A percentile compares a stretch with the other conserved stretches of the same genome.
Evolutionary conservation across 306 rosid genomes (phyloP).

Genomic region (Fragaria ananassa): DNA sequence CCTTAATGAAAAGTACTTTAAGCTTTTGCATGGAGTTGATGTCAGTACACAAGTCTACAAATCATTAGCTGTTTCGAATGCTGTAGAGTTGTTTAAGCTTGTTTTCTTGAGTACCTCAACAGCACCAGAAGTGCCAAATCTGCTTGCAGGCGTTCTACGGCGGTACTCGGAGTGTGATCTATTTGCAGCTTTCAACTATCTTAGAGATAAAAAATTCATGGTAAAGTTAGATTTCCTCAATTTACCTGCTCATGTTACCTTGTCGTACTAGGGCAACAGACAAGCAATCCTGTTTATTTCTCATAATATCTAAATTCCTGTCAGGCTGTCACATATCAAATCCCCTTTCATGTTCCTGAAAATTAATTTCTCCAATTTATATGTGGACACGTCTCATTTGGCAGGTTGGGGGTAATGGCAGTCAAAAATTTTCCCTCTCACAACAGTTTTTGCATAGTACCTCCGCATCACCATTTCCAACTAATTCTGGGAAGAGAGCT

Average conservation of each 20-base stretch:
- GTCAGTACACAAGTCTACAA: slow-evolving; percentile 55
- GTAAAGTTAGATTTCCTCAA: slow-evolving; percentile 38
- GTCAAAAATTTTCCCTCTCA: slow-evolving; percentile 71
- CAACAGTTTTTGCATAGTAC: slow-evolving; percentile 67
- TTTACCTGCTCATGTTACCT: slow-evolving; percentile 11
- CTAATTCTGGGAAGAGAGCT: slow-evolving; percentile 66
- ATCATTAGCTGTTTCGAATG: slow-evolving; percentile 90
- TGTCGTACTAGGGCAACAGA: neutral
- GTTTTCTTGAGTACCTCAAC: slow-evolving; percentile 78
- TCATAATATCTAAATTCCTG: neutral
- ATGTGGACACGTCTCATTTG: slow-evolving; percentile 24
- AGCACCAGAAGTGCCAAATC: slow-evolving; percentile 57
- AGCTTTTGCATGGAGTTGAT: slow-evolving; percentile 51
- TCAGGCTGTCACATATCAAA: neutral
- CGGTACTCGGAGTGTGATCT: slow-evolving; percentile 92
- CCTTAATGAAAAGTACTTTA: slow-evolving; percentile 54
- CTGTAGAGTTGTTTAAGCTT: slow-evolving; percentile 94
- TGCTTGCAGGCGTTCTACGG: slow-evolving; percentile 74
- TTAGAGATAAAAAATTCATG: slow-evolving; percentile 75
- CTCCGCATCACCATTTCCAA: slow-evolving; percentile 80
- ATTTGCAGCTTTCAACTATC: slow-evolving; percentile 90
- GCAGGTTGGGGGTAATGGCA: slow-evolving; percentile 72
- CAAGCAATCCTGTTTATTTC: neutral
- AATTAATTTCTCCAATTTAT: neutral
- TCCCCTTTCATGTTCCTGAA: neutral